These are phyloP conservation scores for Erodium maritimum DNA, from an alignment of 345 rosid species.

Conservation along the genomic window DNA sequence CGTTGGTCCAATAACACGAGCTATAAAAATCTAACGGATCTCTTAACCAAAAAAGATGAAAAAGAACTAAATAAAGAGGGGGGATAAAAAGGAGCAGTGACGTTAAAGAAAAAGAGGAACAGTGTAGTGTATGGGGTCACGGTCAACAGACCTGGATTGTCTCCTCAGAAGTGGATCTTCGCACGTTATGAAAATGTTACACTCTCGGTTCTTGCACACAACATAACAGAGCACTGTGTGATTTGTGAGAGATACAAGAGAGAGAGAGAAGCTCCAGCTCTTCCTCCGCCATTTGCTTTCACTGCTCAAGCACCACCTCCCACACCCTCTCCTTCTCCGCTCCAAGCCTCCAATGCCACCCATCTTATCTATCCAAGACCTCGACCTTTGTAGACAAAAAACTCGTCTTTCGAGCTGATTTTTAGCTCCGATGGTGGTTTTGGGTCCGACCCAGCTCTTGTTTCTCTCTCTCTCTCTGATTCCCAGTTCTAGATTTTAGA, in stretches of 20 bases:
- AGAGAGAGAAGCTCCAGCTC: background rate
- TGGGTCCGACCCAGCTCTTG: background rate
- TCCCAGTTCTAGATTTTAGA: background rate
- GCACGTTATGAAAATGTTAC: conserved; percentile 37
- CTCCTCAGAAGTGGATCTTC: conserved; percentile 45
- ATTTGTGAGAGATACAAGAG: background rate
- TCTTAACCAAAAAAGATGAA: too few species aligned
- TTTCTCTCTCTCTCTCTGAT: background rate
- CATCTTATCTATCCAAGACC: background rate
- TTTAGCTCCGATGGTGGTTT: background rate
- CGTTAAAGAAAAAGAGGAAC: too few species aligned
- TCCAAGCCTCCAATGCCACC: background rate
- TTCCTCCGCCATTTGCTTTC: too few species aligned
- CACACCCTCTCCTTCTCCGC: background rate
- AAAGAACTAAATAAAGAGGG: too few species aligned
- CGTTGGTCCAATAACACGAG: too few species aligned
- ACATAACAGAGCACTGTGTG: background rate
- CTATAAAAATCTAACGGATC: too few species aligned
- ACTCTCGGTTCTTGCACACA: background rate
- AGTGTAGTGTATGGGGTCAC: too few species aligned
- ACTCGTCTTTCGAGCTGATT: background rate
- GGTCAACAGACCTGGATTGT: conserved; percentile 32
- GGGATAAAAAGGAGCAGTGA: too few species aligned
- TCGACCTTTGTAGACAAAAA: background rate
- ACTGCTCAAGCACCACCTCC: too few species aligned